Base-by-base conservation (phyloP, 139 green algal species). In the Coccomyxa sp. region DNA sequence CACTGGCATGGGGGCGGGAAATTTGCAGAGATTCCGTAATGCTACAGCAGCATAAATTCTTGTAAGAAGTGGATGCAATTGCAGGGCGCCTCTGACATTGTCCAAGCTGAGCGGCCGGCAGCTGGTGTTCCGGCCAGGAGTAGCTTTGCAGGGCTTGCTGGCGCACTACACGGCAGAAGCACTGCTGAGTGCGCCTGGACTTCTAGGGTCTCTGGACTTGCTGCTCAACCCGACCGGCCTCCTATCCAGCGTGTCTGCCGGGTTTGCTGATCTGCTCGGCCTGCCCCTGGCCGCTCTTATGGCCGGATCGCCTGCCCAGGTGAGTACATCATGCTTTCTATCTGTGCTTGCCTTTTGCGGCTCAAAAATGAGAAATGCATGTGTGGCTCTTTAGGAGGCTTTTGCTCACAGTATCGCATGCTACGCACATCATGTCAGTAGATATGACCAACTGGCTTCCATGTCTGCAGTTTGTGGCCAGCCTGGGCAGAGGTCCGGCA, bases 161-260 rank as follows among this genome's bases (percentile, higher is more conserved):
- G 90, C 88, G 0, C 87, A 93, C 67, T 83, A 78, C 28, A 58
- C 91, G n/a, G 92, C 90, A 25, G 92, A 95, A 67, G 90, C 86
- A 12, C 76, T 95, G 78, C 86, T 93, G 32, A 94, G 88, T 59
- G 88, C 84, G 18, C 91, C 90, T 0, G 78, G 83, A 58, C 79
- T 95, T 45, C 66, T 95, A 31, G 91, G 92, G 58, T 91, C 84
- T 9, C 87, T 95, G 59, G 86, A 94, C 15, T 85, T 95, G 67
- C 84, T 95, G 58, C 86, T 94, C 86, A 95, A 95, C 85, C 91
- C 92, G 30, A 89, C 88, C 0, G 91, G 91, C 14, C 71, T 95
- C 30, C 71, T 95, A 31, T 76, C 79, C 13, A 90, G 81, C 13
- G 38, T 95, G 45, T 59, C 82, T 9, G 58, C 80, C 15, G 92